phyloP scores from a whole-genome alignment of 2,329 filamentous ascomycete genomes.

The Aquanectria penicillioides region DNA sequence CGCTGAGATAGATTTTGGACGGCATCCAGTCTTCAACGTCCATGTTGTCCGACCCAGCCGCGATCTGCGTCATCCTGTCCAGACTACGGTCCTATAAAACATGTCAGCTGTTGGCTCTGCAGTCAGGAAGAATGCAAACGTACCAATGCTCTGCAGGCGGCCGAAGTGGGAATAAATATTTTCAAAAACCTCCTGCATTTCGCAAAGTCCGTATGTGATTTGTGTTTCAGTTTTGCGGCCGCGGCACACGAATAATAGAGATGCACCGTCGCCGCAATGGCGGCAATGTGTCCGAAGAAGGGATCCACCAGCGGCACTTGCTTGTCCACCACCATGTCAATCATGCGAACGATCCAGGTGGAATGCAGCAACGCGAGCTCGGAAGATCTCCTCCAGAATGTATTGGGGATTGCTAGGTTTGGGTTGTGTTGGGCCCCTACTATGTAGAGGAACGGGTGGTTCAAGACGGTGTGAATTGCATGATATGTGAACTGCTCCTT shows the following conservation, averaged over 20 bases:
- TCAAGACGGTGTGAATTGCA: slow-evolving; percentile 59
- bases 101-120: slow-evolving; percentile 14
- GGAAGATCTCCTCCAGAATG: slow-evolving; percentile 62
- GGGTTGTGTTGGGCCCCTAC: slow-evolving; percentile 61
- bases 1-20: slow-evolving; percentile 61
- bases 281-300: slow-evolving; percentile 61
- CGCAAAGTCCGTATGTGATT: slow-evolving; percentile 61
- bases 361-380: slow-evolving; percentile 62
- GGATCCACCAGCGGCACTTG: slow-evolving; percentile 59
- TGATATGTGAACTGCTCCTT: slow-evolving; percentile 65
- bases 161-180: slow-evolving; percentile 57
- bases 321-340: slow-evolving; percentile 64
- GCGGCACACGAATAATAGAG: slow-evolving; percentile 64
- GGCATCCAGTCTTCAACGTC: slow-evolving; percentile 63
- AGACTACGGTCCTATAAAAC: slow-evolving; percentile 56
- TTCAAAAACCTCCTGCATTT: slow-evolving; percentile 62
- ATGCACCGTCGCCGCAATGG: slow-evolving; percentile 63
- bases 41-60: slow-evolving; percentile 57
- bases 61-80: slow-evolving; percentile 60
- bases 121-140: slow-evolving; percentile 21
- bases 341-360: slow-evolving; percentile 64
- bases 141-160: slow-evolving; percentile 58
- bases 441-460: slow-evolving; percentile 65
- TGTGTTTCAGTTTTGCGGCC: slow-evolving; percentile 58
- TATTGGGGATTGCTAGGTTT: slow-evolving; percentile 62